These are phyloP conservation scores for Apophysomyces ossiformis DNA, from an alignment of 371 early-diverging fungal species.

Conservation along the genomic window DNA sequence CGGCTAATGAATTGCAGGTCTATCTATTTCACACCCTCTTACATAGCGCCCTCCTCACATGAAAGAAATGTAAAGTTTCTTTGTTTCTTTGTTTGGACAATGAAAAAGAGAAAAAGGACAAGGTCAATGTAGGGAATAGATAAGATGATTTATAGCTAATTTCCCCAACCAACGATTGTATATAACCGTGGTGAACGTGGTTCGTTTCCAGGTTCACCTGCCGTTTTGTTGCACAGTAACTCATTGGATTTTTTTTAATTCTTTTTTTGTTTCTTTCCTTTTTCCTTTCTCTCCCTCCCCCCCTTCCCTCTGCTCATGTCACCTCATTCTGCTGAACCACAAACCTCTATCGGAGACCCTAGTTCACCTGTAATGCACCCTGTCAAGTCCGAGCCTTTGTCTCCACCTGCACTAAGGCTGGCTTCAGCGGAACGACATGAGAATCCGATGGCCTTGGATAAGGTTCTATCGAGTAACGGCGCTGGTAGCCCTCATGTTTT, in stretches of 20 bases:
- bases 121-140: no score
- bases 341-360: background rate
- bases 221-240: slow-evolving; percentile 6
- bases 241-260: background rate
- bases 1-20: no score
- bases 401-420: slow-evolving; percentile 31
- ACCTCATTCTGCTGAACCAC: slow-evolving; percentile 8
- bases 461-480: slow-evolving; percentile 29
- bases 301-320: background rate
- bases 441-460: slow-evolving; percentile 43
- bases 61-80: no score
- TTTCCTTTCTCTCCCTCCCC: background rate
- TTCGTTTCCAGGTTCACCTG: background rate
- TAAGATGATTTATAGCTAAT: no score
- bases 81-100: no score
- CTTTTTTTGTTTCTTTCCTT: background rate
- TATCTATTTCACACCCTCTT: no score
- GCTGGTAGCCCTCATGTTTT: slow-evolving; percentile 25
- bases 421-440: background rate
- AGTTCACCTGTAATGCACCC: slow-evolving; percentile 10
- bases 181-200: no score
- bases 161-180: no score
- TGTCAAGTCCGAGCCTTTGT: slow-evolving; percentile 41
- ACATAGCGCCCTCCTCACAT: no score
- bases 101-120: no score